These are phyloP conservation scores for Clitopilus hobsonii DNA, from an alignment of 768 basidiomycete species.

Conservation along the genomic window DNA sequence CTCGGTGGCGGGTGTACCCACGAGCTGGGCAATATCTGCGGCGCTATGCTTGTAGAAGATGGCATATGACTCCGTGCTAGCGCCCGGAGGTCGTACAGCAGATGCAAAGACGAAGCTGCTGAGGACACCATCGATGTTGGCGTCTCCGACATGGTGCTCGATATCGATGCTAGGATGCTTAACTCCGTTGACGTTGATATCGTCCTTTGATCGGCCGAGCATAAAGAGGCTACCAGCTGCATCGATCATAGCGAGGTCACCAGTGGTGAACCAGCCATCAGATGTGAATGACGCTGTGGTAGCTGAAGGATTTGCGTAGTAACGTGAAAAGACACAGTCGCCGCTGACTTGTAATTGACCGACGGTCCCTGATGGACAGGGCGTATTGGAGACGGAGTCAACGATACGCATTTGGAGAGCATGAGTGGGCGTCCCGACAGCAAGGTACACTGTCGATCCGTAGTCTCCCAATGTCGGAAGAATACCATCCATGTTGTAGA, in stretches of 20 bases:
- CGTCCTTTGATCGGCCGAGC: neutral
- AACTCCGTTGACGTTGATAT: constrained; percentile 3
- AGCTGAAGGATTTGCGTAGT: constrained; percentile 43
- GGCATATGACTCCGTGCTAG: neutral
- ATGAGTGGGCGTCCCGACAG: constrained; percentile 30
- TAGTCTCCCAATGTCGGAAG: neutral
- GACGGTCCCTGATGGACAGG: constrained; percentile 22
- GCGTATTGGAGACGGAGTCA: constrained; percentile 19
- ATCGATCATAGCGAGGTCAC: neutral
- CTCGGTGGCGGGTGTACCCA: neutral
- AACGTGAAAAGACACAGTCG: constrained; percentile 33
- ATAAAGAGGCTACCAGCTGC: neutral
- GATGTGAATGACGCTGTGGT: constrained; percentile 37
- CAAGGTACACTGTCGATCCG: constrained; percentile 20
- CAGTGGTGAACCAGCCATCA: neutral
- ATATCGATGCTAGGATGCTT: constrained; percentile 1
- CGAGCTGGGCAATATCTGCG: constrained; percentile 3
- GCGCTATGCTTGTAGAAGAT: neutral
- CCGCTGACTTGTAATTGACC: constrained; percentile 39
- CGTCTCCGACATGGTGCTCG: neutral
- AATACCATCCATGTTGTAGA: constrained; percentile 24
- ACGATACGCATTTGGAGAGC: constrained; percentile 32
- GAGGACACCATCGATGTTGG: neutral
- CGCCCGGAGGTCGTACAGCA: neutral
- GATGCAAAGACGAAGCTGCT: neutral